Conservation (phyloP, 208 protist species). For the Naegleria lovaniensis region DNA sequence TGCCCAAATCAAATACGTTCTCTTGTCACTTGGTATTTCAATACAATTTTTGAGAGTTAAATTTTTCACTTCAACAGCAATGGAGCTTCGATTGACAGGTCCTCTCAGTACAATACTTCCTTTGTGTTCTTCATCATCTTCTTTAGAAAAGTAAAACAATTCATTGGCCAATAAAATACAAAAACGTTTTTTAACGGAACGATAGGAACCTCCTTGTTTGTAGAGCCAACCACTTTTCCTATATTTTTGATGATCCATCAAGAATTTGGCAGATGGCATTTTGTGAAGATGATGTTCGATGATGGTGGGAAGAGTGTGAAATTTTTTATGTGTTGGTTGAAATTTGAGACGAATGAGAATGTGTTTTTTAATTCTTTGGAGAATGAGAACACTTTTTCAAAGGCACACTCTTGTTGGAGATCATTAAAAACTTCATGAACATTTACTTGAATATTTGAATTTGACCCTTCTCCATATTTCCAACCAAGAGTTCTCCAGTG, state of each 20-base stretch:
- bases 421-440: too few species aligned
- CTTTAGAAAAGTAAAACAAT: slow-evolving; percentile 16
- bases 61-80: not conserved
- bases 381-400: too few species aligned
- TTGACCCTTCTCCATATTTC: too few species aligned
- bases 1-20: not conserved
- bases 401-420: too few species aligned
- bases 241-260: not conserved
- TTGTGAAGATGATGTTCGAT: not conserved
- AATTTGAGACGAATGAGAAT: too few species aligned
- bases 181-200: slow-evolving; percentile 4
- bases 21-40: not conserved
- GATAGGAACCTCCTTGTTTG: not conserved
- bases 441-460: too few species aligned
- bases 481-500: too few species aligned
- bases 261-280: slow-evolving; percentile 5
- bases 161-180: not conserved
- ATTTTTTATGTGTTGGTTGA: too few species aligned
- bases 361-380: too few species aligned
- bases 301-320: too few species aligned
- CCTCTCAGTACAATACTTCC: not conserved
- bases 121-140: slow-evolving; percentile 24
- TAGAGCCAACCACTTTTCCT: slow-evolving; percentile 1
- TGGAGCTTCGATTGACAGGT: not conserved
- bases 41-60: slow-evolving; percentile 19